Percentiles rank a stretch among this genome's conserved stretches.
Evolutionary conservation across 1,139 yeast species (phyloP).

Genomic region (Saccharomyces hybrid): DNA sequence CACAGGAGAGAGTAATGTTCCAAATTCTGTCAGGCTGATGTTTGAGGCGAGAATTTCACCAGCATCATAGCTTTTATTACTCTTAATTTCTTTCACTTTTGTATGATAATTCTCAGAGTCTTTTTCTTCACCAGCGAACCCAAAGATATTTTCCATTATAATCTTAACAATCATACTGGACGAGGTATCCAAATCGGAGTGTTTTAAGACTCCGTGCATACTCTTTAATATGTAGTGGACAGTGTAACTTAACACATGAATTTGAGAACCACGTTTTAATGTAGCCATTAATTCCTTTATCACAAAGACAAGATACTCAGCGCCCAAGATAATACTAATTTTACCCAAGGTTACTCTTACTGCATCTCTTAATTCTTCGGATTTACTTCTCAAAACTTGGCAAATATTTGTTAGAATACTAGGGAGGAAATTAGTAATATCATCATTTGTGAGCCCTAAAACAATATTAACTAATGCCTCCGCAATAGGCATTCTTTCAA

Average conservation of each 20-base stretch:
- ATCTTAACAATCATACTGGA: conserved; percentile 55
- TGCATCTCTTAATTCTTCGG: conserved; percentile 84
- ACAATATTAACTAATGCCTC: conserved; percentile 73
- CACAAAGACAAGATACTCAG: conserved; percentile 65
- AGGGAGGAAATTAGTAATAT: conserved; percentile 57
- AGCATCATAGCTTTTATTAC: conserved; percentile 81
- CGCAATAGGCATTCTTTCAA: conserved; percentile 68
- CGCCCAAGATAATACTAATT: conserved; percentile 59
- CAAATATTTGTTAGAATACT: conserved; percentile 78
- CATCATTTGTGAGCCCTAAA: conserved; percentile 53
- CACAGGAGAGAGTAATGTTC: conserved; percentile 61
- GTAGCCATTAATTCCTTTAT: conserved; percentile 74
- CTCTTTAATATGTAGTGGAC: conserved; percentile 63
- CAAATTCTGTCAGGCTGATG: conserved; percentile 53
- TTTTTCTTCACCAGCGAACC: conserved; percentile 88
- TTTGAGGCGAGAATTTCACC: conserved; percentile 69
- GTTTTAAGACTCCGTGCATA: conserved; percentile 41
- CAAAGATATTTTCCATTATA: conserved; percentile 89
- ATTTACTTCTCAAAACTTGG: conserved; percentile 78
- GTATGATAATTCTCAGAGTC: conserved; percentile 89
- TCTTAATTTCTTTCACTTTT: conserved; percentile 84
- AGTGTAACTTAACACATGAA: conserved; percentile 87
- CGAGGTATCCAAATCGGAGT: conserved; percentile 73
- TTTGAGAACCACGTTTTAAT: conserved; percentile 81
- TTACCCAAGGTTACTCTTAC: conserved; percentile 70